Evolutionary conservation across 2,329 filamentous ascomycete species (phyloP).

Genomic region (Diaporthe sp.): DNA sequence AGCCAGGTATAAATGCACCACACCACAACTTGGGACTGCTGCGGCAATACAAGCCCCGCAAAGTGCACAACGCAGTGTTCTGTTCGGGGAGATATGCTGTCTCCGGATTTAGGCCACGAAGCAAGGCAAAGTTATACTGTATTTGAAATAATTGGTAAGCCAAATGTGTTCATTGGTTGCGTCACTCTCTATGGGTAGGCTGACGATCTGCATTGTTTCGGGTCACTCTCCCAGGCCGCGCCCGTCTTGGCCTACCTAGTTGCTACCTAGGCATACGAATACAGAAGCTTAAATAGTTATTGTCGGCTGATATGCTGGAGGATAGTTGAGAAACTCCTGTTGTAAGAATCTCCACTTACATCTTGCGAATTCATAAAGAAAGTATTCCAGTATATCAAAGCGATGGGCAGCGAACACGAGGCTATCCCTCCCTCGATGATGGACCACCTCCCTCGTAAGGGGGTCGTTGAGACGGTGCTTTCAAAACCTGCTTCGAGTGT

Average conservation of each 20-base stretch:
- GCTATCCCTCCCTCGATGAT: background rate
- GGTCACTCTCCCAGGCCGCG: background rate
- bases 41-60: background rate
- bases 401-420: background rate
- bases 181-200: background rate
- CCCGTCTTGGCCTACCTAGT: background rate
- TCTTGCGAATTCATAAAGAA: too few relatives aligned
- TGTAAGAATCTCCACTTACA: background rate
- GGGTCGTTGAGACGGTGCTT: background rate
- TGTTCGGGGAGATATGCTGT: background rate
- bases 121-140: background rate
- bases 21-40: background rate
- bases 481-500: background rate
- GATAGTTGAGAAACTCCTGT: background rate
- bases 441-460: background rate
- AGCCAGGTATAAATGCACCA: too few relatives aligned
- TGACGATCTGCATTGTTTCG: background rate
- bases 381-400: background rate
- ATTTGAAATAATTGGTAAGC: background rate
- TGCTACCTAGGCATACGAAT: too few relatives aligned
- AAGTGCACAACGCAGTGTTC: background rate
- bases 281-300: background rate
- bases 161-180: background rate
- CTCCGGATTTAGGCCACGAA: background rate
- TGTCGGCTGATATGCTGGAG: background rate